Evolutionary conservation across 2,329 filamentous ascomycete species (phyloP).

Genomic region (Arthroderma uncinatum): DNA sequence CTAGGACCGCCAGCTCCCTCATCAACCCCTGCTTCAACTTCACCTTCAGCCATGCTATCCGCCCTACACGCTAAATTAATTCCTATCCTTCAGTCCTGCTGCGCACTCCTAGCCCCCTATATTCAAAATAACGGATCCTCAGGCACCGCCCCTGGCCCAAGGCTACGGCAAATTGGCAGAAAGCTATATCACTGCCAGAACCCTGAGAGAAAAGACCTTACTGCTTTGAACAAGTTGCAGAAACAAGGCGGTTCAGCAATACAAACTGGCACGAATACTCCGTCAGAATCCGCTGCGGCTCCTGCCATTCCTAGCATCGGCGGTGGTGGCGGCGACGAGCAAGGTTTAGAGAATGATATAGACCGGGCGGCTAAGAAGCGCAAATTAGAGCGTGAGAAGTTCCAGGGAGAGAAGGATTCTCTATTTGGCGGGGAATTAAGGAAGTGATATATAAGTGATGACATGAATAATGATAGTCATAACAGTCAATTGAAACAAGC

Average conservation of each 20-base stretch:
- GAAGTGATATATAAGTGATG: not conserved
- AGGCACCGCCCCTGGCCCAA: constrained; percentile 19
- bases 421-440: not conserved
- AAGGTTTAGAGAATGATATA: constrained; percentile 15
- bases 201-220: constrained; percentile 36
- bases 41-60: constrained; percentile 16
- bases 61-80: constrained; percentile 30
- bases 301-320: constrained; percentile 6
- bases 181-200: constrained; percentile 41
- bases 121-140: constrained; percentile 13
- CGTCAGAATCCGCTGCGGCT: not conserved
- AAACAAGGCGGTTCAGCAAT: constrained; percentile 23
- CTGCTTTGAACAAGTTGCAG: constrained; percentile 27
- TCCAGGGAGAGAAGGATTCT: not conserved
- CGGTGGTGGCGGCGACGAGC: constrained; percentile 23
- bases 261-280: not conserved
- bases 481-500: not conserved
- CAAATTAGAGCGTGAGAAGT: constrained; percentile 24
- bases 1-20: constrained; percentile 21
- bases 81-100: constrained; percentile 29
- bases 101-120: constrained; percentile 31
- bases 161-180: constrained; percentile 37
- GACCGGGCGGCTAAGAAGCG: constrained; percentile 33
- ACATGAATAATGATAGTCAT: not conserved
- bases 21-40: constrained; percentile 6